A percentile compares a stretch with the other conserved stretches of the same genome.
Conservation (phyloP, 2,329 filamentous ascomycete genomes). For the Diaporthe australafricana region DNA sequence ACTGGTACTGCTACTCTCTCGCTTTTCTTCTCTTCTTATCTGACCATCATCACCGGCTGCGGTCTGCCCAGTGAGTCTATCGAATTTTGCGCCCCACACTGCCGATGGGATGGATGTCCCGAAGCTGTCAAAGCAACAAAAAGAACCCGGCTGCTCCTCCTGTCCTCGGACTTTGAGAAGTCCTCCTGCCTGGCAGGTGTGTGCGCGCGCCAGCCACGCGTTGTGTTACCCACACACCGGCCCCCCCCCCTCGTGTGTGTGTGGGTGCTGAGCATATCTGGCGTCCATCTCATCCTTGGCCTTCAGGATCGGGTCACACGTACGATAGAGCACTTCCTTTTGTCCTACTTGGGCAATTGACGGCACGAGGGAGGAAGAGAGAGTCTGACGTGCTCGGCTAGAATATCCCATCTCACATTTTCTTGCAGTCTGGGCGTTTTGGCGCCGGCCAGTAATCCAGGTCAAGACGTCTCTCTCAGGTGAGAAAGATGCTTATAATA, state of each 20-base stretch:
- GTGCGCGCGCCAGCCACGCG: background rate
- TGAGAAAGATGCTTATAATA: conserved; percentile 5
- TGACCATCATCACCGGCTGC: background rate
- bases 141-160: too few relatives aligned
- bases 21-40: conserved; percentile 5
- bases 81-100: background rate
- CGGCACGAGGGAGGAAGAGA: too few relatives aligned
- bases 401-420: too few relatives aligned
- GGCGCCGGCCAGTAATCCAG: background rate
- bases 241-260: background rate
- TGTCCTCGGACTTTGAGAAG: background rate
- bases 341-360: too few relatives aligned
- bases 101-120: background rate
- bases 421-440: background rate
- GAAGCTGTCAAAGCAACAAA: background rate
- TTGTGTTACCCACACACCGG: background rate
- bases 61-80: background rate
- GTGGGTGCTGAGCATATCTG: background rate
- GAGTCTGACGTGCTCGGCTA: too few relatives aligned
- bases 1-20: too few relatives aligned
- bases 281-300: background rate
- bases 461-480: background rate
- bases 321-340: too few relatives aligned
- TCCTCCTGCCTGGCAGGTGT: background rate
- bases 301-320: too few relatives aligned